These are phyloP conservation scores for Wolfiporia cocos DNA, from an alignment of 1,284 basidiomycete genomes.

Conservation along the genomic window DNA sequence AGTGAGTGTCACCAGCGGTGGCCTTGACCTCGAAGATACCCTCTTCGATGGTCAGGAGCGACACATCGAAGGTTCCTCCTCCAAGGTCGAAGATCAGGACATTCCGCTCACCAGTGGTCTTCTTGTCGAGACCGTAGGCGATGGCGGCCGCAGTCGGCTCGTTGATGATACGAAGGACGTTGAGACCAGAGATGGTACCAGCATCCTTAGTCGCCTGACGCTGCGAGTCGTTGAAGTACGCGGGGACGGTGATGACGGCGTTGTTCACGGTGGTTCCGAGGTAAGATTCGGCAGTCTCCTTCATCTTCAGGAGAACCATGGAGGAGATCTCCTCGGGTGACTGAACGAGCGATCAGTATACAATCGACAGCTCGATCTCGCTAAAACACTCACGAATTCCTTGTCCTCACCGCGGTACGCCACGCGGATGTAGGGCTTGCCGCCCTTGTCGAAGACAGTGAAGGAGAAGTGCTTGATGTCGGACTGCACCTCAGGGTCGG, in stretches of 20 bases:
- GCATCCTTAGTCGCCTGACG: constrained; percentile 96
- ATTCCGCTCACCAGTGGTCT: constrained; percentile 83
- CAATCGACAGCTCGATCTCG: too few species aligned
- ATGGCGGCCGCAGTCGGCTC: constrained; percentile 95
- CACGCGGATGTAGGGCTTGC: constrained; percentile 88
- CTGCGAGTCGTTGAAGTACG: constrained; percentile 98
- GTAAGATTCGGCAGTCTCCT: constrained; percentile 97
- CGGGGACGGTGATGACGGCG: constrained; percentile 93
- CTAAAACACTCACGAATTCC: constrained; percentile 70
- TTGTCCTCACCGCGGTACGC: constrained; percentile 90
- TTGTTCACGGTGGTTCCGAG: constrained; percentile 80
- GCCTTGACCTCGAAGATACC: constrained; percentile 99
- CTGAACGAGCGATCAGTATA: constrained; percentile 28
- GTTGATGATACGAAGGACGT: constrained; percentile 96
- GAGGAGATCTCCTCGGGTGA: constrained; percentile 96
- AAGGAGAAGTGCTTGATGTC: constrained; percentile 98
- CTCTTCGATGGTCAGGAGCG: constrained; percentile 95
- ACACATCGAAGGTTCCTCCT: constrained; percentile 99
- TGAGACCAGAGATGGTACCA: constrained; percentile 84
- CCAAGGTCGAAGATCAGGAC: constrained; percentile 98
- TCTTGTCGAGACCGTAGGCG: constrained; percentile 92
- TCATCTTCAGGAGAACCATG: constrained; percentile 98
- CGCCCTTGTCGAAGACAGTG: constrained; percentile 76
- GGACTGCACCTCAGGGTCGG: constrained; percentile 86
- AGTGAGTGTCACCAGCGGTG: constrained; percentile 97